These are phyloP conservation scores for Celoporthe dispersa DNA, from an alignment of 2,329 filamentous ascomycete species.

Conservation along the genomic window DNA sequence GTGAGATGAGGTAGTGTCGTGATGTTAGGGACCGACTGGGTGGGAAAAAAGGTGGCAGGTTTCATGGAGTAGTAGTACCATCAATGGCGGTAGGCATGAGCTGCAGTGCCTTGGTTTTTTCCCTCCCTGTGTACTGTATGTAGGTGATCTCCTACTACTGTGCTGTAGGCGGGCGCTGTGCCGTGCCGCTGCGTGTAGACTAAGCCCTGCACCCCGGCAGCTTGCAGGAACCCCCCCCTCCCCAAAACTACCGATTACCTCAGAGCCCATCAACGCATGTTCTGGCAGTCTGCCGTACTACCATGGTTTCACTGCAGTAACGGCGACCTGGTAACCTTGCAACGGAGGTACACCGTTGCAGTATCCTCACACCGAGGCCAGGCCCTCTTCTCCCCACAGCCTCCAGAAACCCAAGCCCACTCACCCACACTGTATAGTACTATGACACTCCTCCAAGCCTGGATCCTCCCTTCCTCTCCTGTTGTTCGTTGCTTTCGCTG, in stretches of 20 bases:
- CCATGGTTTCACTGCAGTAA: neutral
- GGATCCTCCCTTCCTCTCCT: neutral
- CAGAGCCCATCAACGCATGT: neutral
- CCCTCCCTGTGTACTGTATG: too few relatives aligned
- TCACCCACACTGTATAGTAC: neutral
- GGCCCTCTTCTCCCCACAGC: slow-evolving; percentile 1
- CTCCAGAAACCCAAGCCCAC: neutral
- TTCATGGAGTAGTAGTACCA: slow-evolving; percentile 10
- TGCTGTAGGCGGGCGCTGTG: neutral
- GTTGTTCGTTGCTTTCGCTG: neutral
- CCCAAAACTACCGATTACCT: too few relatives aligned
- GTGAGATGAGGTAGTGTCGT: neutral
- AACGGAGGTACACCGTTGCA: neutral
- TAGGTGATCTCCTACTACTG: neutral
- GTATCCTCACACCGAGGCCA: neutral
- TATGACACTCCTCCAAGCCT: neutral
- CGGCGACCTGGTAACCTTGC: neutral
- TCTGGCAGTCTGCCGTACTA: slow-evolving; percentile 5
- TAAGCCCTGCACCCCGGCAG: neutral
- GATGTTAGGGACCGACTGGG: slow-evolving; percentile 20
- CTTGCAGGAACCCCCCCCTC: neutral
- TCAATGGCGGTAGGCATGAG: slow-evolving; percentile 5
- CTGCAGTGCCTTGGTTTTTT: neutral
- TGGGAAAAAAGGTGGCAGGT: slow-evolving; percentile 25
- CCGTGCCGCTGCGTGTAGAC: neutral